Base-by-base conservation (phyloP, 2,329 filamentous ascomycete genomes). In the Conoideocrella luteorostrata region DNA sequence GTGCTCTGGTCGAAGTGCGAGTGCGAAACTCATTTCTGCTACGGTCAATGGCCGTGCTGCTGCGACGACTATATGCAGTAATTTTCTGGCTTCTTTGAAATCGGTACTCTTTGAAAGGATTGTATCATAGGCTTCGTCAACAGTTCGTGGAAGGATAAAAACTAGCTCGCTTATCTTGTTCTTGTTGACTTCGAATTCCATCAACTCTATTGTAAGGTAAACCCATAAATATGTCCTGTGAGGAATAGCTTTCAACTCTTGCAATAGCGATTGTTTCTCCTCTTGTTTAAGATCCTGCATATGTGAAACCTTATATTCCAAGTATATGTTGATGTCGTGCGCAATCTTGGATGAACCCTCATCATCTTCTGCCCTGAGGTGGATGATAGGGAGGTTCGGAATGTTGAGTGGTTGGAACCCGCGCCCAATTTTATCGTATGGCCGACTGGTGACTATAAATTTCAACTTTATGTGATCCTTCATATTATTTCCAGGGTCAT, bases 211-310 rank as follows among this genome's bases (percentile, higher is more conserved):
- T 7, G 36, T 46, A 9, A 59, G 52, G 44, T 55, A 43, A 17
- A 53, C 50, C 57, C 54, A 59, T 15, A 60, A 38, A 43, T 59
- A 59, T 5, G 53, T 59, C 10, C 44, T 38, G 39, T 59, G 49
- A 3, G 47, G 46, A 22, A 49, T 35, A 4, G 9, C 5, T 2
- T 7, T 43, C 5, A 58, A 47, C 18, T 50, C 23, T 17, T 32
- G 3, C 4, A 45, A 4, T 1, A 57, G 37, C 2, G 52, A n/a
- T 7, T 43, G 2, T 18, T 43, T 15, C 17, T 58, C 52, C 2
- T 32, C 33, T 11, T 10, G 7, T 7, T 15, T 20, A 4, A 55
- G 42, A 1, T 28, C 3, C 54, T 7, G 2, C 50, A 47, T 6
- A 68, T 44, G 5, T 50, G 42, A 10, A 21, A 23, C 7, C 49